Conservation (phyloP, 306 rosid genomes). For the Herpetospermum pedunculosum region DNA sequence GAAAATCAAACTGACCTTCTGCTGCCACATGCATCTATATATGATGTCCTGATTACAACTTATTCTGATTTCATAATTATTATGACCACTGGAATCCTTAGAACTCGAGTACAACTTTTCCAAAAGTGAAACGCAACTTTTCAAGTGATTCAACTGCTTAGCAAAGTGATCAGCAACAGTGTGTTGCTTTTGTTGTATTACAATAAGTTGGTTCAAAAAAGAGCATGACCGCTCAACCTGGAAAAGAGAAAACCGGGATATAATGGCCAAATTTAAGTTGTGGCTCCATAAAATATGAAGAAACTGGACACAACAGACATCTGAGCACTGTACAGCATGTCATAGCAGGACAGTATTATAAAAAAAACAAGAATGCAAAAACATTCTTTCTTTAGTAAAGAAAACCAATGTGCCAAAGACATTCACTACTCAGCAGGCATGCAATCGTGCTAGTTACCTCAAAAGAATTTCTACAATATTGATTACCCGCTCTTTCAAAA, state of each 20-base stretch:
- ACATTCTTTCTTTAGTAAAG: background rate
- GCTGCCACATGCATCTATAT: slow-evolving; percentile 79
- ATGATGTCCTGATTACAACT: slow-evolving; percentile 38
- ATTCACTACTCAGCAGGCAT: too few relatives aligned
- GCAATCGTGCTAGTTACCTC: background rate
- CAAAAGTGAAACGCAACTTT: slow-evolving; percentile 39
- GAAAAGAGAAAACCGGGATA: slow-evolving; percentile 10
- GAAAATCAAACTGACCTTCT: slow-evolving; percentile 35
- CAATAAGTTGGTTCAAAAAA: slow-evolving; percentile 57
- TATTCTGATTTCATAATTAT: slow-evolving; percentile 21
- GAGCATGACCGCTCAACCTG: slow-evolving; percentile 58
- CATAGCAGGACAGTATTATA: background rate
- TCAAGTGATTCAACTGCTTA: slow-evolving; percentile 44
- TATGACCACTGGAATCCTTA: slow-evolving; percentile 20
- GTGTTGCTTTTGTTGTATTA: slow-evolving; percentile 63
- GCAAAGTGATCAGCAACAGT: slow-evolving; percentile 42
- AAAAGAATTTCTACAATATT: background rate
- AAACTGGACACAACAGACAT: background rate
- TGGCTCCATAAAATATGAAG: background rate
- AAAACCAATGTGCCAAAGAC: background rate
- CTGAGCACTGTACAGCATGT: background rate
- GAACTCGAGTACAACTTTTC: slow-evolving; percentile 37
- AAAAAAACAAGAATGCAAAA: background rate
- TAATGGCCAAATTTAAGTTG: background rate
- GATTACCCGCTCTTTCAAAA: background rate